A percentile compares a stretch with the other conserved stretches of the same genome.
phyloP scores from a whole-genome alignment of 1,284 basidiomycete genomes.

The Heterobasidion irregulare region DNA sequence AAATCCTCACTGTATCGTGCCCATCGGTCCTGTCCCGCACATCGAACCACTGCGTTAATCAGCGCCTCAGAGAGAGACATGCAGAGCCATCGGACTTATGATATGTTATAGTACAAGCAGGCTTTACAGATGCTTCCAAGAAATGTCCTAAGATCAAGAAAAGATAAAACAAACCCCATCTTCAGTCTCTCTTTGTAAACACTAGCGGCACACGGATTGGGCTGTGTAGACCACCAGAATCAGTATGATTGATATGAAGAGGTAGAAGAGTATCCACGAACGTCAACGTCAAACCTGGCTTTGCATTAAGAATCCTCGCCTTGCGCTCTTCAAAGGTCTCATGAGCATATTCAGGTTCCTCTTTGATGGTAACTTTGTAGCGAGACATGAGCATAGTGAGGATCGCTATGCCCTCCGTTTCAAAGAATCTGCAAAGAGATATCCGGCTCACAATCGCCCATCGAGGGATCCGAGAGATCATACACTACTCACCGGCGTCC shows the following conservation, averaged over 20 bases:
- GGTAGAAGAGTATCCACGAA: constrained; percentile 16
- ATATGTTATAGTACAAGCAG: background rate
- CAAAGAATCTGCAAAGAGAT: constrained; percentile 14
- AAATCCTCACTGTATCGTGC: constrained; percentile 60
- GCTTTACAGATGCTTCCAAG: too few relatives aligned
- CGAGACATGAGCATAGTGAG: constrained; percentile 36
- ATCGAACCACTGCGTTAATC: constrained; percentile 46
- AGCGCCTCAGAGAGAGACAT: background rate
- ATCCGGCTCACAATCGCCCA: background rate
- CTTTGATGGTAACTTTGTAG: constrained; percentile 42
- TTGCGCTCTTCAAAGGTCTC: constrained; percentile 39
- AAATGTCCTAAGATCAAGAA: too few relatives aligned
- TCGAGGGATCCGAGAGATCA: background rate
- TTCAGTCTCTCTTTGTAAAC: constrained; percentile 11
- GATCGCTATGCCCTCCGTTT: constrained; percentile 30
- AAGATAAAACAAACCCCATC: background rate
- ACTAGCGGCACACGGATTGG: constrained; percentile 14
- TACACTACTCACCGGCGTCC: constrained; percentile 33
- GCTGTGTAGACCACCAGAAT: constrained; percentile 1
- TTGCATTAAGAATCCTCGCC: constrained; percentile 28
- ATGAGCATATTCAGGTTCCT: constrained; percentile 37
- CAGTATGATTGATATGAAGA: too few relatives aligned
- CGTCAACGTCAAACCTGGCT: constrained; percentile 31
- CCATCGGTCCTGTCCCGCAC: constrained; percentile 63
- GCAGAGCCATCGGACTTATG: background rate